Evolutionary conservation across 345 rosid species (phyloP).

Genomic region (Arabidopsis suecica): DNA sequence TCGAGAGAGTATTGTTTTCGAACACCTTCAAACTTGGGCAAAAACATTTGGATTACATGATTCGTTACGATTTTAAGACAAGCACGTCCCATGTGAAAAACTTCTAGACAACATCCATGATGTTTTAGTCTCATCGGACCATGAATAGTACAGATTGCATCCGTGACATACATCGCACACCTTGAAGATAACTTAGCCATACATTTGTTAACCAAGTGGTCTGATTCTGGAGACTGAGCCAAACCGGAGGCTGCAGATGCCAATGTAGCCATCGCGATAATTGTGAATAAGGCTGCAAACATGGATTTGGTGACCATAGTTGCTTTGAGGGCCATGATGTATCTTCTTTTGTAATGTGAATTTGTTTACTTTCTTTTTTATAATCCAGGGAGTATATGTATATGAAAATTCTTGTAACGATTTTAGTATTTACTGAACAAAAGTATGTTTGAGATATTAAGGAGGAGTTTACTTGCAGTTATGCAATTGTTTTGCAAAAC

Average conservation of each 20-base stretch:
- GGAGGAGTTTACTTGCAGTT: constrained; percentile 16
- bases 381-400: neutral
- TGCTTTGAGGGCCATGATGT: constrained; percentile 16
- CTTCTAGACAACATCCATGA: constrained; percentile 34
- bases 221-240: constrained; percentile 29
- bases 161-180: constrained; percentile 39
- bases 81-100: constrained; percentile 33
- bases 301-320: constrained; percentile 2
- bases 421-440: neutral
- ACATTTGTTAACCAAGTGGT: constrained; percentile 18
- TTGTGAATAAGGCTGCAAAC: constrained; percentile 15
- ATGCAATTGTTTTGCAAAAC: constrained; percentile 12
- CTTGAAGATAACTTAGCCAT: constrained; percentile 35
- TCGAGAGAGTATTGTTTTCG: neutral
- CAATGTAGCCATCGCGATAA: neutral
- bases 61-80: constrained; percentile 34
- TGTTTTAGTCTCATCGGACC: constrained; percentile 30
- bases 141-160: constrained; percentile 19
- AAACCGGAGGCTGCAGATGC: constrained; percentile 20
- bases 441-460: neutral
- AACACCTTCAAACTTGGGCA: constrained; percentile 21
- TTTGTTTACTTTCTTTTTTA: neutral
- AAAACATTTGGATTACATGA: constrained; percentile 2
- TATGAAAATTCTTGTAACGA: neutral
- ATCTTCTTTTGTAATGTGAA: neutral